Percentiles rank a stretch among this genome's conserved stretches.
phyloP scores from a whole-genome alignment of 2,329 filamentous ascomycete genomes.

The Ceratocystiopsis brevicomis region DNA sequence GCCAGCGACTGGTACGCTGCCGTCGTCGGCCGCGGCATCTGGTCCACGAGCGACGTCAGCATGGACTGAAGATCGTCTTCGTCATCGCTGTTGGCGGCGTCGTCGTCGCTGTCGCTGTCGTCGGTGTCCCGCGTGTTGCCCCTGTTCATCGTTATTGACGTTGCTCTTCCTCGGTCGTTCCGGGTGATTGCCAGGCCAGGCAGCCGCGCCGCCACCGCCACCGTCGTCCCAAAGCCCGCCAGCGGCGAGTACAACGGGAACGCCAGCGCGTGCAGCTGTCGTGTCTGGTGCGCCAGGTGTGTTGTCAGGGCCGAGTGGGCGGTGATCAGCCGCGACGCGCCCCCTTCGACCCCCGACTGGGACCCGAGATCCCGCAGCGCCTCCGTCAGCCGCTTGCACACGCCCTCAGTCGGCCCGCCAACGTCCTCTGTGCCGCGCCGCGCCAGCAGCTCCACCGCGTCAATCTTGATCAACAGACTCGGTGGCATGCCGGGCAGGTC shows the following conservation, averaged over 20 bases:
- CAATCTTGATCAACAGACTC: slow-evolving; percentile 49
- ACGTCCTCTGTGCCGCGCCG: slow-evolving; percentile 46
- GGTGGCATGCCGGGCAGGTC: slow-evolving; percentile 49
- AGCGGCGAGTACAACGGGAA: slow-evolving; percentile 54
- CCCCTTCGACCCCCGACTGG: slow-evolving; percentile 53
- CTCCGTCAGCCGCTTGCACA: slow-evolving; percentile 50
- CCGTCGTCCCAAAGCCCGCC: slow-evolving; percentile 26
- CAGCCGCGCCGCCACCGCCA: slow-evolving; percentile 10
- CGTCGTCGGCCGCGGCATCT: slow-evolving; percentile 46
- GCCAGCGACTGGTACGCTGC: slow-evolving; percentile 46
- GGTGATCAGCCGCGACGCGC: slow-evolving; percentile 53
- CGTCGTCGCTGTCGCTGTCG: background rate
- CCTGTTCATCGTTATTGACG: too few species aligned
- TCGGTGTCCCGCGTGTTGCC: too few species aligned
- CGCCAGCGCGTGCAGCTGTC: slow-evolving; percentile 53
- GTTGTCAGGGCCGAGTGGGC: slow-evolving; percentile 57
- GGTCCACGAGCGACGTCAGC: slow-evolving; percentile 42
- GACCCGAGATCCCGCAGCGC: slow-evolving; percentile 53
- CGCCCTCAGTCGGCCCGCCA: slow-evolving; percentile 43
- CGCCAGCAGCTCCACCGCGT: slow-evolving; percentile 52
- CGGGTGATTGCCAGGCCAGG: background rate
- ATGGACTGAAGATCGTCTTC: slow-evolving; percentile 49
- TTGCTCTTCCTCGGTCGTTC: background rate
- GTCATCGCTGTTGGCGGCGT: slow-evolving; percentile 25
- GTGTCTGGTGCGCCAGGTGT: slow-evolving; percentile 57